Evolutionary conservation across 495 filamentous ascomycete species (phyloP).

Genomic region (Podospora bellae-mahoneyi): DNA sequence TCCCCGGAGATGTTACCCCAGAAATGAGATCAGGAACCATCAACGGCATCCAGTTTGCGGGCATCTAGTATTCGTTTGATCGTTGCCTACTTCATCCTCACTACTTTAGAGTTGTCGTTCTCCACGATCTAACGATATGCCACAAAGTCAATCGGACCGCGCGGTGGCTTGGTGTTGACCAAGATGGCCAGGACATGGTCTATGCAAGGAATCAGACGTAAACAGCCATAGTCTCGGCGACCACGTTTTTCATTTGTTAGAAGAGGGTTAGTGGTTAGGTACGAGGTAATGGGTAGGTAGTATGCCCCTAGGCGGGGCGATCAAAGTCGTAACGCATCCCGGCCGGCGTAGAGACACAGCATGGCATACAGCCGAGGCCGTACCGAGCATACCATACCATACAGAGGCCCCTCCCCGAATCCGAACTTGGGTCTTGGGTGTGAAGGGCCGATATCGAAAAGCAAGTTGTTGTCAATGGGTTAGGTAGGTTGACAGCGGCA

Average conservation of each 20-base stretch:
- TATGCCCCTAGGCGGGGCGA: no score
- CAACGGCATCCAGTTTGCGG: background rate
- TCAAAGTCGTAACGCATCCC: no score
- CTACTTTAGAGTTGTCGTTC: background rate
- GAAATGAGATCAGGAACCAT: background rate
- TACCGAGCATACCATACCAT: background rate
- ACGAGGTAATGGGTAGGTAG: no score
- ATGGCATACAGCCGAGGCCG: background rate
- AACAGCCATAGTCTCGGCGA: background rate
- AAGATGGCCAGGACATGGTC: background rate
- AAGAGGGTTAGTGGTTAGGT: no score
- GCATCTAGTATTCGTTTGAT: no score
- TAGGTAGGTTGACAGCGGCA: background rate
- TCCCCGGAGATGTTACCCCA: slow-evolving; percentile 10
- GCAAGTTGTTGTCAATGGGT: background rate
- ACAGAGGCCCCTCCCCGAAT: background rate
- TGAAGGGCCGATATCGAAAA: background rate
- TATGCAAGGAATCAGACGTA: background rate
- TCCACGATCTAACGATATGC: background rate
- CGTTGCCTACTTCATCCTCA: no score
- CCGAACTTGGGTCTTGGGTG: background rate
- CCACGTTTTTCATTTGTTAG: no score
- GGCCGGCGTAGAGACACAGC: background rate
- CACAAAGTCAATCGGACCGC: background rate
- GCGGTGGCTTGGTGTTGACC: background rate